Conservation (phyloP, 192 early-diverging fungal species). For the Podila epigama region DNA sequence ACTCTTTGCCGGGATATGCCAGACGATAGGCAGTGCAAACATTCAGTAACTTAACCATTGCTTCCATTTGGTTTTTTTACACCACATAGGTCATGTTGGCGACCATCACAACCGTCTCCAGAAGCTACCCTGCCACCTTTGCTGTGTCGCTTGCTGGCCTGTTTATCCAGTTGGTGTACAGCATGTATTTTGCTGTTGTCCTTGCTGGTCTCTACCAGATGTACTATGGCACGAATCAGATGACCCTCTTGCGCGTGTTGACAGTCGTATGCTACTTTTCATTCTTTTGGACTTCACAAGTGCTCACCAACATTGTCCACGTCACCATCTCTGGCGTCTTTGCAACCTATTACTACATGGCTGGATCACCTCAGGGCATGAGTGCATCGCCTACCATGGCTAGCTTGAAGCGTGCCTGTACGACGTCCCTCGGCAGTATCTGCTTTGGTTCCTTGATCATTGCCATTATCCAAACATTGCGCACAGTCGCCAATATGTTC, state of each 20-base stretch:
- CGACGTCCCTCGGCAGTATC: slow-evolving; percentile 82
- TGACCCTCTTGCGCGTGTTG: slow-evolving; percentile 57
- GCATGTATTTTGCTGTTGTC: slow-evolving; percentile 68
- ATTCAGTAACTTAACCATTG: too few relatives aligned
- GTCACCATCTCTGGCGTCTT: slow-evolving; percentile 80
- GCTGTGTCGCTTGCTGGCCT: slow-evolving; percentile 69
- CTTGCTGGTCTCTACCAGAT: slow-evolving; percentile 62
- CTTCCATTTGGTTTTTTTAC: slow-evolving; percentile 45
- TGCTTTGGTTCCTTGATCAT: slow-evolving; percentile 80
- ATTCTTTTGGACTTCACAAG: slow-evolving; percentile 83
- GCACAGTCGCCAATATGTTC: slow-evolving; percentile 53
- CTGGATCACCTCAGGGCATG: slow-evolving; percentile 51
- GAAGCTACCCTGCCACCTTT: slow-evolving; percentile 73
- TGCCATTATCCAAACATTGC: slow-evolving; percentile 70
- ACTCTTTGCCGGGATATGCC: too few relatives aligned
- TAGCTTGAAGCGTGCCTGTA: slow-evolving; percentile 79
- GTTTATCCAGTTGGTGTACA: slow-evolving; percentile 62
- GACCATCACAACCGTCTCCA: slow-evolving; percentile 73
- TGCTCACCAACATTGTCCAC: slow-evolving; percentile 76
- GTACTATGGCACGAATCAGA: slow-evolving; percentile 12
- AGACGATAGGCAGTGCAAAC: too few relatives aligned
- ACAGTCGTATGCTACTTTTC: slow-evolving; percentile 68
- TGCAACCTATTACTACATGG: slow-evolving; percentile 82
- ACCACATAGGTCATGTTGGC: slow-evolving; percentile 68
- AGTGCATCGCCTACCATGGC: slow-evolving; percentile 64